Conservation (phyloP, 2,329 filamentous ascomycete species). For the Biscogniauxia marginata region DNA sequence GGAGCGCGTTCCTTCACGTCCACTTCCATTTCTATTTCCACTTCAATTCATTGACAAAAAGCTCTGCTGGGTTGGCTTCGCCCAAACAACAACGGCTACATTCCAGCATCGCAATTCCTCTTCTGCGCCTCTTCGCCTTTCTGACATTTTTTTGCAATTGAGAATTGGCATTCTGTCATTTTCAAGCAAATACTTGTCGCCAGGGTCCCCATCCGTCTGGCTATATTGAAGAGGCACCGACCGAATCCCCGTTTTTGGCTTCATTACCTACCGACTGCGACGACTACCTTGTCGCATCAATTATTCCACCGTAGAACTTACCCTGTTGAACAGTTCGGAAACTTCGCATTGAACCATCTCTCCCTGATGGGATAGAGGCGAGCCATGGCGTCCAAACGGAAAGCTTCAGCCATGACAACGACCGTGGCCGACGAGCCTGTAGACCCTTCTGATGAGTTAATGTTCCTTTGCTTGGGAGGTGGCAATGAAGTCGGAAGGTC, state of each 20-base stretch:
- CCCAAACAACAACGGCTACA: neutral
- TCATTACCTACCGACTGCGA: too few relatives aligned
- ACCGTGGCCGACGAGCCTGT: slow-evolving; percentile 75
- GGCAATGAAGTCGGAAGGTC: slow-evolving; percentile 97
- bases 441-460: slow-evolving; percentile 89
- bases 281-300: too few relatives aligned
- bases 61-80: neutral
- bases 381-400: slow-evolving; percentile 88
- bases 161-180: neutral
- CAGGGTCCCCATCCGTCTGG: neutral
- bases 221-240: neutral
- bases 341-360: slow-evolving; percentile 1
- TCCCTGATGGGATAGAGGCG: neutral
- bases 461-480: slow-evolving; percentile 89
- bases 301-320: too few relatives aligned
- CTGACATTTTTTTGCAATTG: neutral
- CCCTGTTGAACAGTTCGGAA: slow-evolving; percentile 1
- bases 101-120: neutral
- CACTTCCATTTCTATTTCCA: neutral
- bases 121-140: neutral
- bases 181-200: neutral
- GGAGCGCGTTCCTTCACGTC: neutral
- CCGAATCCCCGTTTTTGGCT: too few relatives aligned
- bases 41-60: neutral
- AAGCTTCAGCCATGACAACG: slow-evolving; percentile 72